Evolutionary conservation across 306 rosid genomes (phyloP).

Genomic region (Cucurbita moschata): DNA sequence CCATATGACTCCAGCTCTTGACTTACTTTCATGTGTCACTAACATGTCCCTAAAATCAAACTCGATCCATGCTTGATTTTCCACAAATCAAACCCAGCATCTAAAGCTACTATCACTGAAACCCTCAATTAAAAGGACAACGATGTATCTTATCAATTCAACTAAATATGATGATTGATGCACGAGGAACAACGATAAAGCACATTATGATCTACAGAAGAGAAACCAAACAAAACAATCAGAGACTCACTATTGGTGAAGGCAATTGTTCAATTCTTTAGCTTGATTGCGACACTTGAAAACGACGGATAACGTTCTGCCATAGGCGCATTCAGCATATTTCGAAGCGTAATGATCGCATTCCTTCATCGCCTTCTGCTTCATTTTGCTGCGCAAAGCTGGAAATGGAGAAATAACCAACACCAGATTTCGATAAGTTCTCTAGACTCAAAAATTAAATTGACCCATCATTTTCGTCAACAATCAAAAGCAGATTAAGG

Average conservation of each 20-base stretch:
- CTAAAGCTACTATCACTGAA: neutral
- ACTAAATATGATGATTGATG: neutral
- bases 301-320: constrained; percentile 73
- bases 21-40: neutral
- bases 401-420: neutral
- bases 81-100: neutral
- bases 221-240: neutral
- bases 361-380: constrained; percentile 74
- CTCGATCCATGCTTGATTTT: neutral
- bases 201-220: neutral
- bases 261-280: constrained; percentile 67
- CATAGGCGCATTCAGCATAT: constrained; percentile 74
- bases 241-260: constrained; percentile 63
- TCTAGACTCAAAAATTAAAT: neutral
- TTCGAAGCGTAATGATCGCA: constrained; percentile 53
- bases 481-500: neutral
- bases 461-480: neutral
- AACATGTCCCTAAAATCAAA: neutral
- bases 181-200: neutral
- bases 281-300: constrained; percentile 74
- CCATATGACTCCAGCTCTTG: neutral
- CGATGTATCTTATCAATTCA: neutral
- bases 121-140: neutral
- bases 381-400: constrained; percentile 95
- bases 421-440: neutral